Evolutionary conservation across 73 alveolate genomes (phyloP).

Genomic region (Paramecium octaurelia): DNA sequence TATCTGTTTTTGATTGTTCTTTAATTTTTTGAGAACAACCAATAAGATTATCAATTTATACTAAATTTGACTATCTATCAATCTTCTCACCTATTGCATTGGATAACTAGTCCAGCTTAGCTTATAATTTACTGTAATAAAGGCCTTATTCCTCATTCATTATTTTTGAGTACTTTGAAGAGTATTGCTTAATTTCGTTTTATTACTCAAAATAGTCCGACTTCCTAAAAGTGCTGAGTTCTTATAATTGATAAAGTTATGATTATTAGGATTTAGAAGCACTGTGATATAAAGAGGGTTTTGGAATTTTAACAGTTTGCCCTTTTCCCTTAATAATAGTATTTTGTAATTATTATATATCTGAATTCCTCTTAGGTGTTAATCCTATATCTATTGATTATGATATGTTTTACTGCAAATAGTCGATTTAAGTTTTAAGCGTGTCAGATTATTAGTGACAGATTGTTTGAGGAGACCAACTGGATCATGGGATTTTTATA

Average conservation of each 20-base stretch:
- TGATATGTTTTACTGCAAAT: not conserved
- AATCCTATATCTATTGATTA: not conserved
- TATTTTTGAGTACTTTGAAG: not conserved
- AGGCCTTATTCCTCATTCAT: not conserved
- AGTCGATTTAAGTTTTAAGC: not conserved
- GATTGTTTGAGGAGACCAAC: not conserved
- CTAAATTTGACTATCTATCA: not conserved
- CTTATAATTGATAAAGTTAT: not conserved
- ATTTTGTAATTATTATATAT: not conserved
- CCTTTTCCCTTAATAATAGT: not conserved
- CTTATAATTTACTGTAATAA: not conserved
- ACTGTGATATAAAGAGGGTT: not conserved
- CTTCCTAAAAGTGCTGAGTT: not conserved
- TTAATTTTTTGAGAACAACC: not conserved
- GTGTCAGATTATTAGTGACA: not conserved
- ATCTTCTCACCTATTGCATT: not conserved
- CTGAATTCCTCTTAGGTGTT: not conserved
- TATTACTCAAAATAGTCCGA: not conserved
- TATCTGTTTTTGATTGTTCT: not conserved
- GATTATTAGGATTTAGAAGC: not conserved
- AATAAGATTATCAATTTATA: not conserved
- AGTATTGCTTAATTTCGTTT: not conserved
- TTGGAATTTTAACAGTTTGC: not conserved
- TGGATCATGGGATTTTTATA: not conserved
- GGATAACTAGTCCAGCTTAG: not conserved